phyloP scores from a whole-genome alignment of 2,329 filamentous ascomycete species.

The Corniculantispora saksenae region DNA sequence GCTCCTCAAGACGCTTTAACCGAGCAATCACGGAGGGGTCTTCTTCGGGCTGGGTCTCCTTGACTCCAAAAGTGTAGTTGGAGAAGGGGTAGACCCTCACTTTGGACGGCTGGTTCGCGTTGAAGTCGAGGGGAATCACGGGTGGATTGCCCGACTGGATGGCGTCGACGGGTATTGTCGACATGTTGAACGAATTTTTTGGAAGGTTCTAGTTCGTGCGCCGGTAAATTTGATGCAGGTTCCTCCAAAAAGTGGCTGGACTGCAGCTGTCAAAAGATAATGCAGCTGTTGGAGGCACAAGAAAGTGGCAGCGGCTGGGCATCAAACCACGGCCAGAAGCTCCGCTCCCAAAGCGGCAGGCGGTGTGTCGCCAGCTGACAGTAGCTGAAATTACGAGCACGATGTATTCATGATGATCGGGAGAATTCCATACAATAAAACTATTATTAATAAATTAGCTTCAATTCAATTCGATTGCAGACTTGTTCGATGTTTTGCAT shows the following conservation, averaged over 20 bases:
- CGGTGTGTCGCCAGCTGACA: conserved; percentile 19
- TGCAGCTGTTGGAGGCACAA: conserved; percentile 10
- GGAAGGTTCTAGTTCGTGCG: neutral
- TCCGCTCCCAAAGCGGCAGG: conserved; percentile 20
- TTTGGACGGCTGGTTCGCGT: conserved; percentile 82
- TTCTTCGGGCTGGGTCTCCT: conserved; percentile 97
- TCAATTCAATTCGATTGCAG: too few relatives aligned
- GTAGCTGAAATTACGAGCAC: neutral
- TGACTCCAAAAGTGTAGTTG: conserved; percentile 98
- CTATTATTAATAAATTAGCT: too few relatives aligned
- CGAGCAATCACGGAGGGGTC: conserved; percentile 93
- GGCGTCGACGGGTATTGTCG: conserved; percentile 75
- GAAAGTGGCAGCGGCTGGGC: conserved; percentile 14
- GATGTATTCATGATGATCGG: too few relatives aligned
- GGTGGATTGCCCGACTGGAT: conserved; percentile 79
- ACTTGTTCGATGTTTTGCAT: too few relatives aligned
- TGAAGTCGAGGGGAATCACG: conserved; percentile 79
- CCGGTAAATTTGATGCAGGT: neutral
- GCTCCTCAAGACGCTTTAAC: conserved; percentile 91
- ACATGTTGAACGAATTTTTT: conserved; percentile 57
- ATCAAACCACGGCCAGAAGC: conserved; percentile 5
- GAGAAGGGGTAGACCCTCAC: conserved; percentile 92
- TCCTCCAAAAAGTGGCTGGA: conserved; percentile 1
- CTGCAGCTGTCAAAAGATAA: conserved; percentile 10
- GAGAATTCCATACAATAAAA: too few relatives aligned